phyloP scores from a whole-genome alignment of 495 filamentous ascomycete species.

The Amphirosellinia nigrospora region DNA sequence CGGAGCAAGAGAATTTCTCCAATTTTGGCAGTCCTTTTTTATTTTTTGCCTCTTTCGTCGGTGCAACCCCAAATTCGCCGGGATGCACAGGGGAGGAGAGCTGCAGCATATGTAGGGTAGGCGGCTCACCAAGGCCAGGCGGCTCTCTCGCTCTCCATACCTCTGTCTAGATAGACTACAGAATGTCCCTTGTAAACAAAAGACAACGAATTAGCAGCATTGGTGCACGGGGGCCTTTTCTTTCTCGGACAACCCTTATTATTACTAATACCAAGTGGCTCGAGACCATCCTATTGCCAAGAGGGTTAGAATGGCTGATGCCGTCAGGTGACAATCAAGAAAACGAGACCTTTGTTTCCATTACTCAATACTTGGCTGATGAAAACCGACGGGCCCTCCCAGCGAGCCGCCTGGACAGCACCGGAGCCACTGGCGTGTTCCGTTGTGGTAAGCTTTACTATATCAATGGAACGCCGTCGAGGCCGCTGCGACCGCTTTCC shows the following conservation, averaged over 20 bases:
- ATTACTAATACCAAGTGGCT: background rate
- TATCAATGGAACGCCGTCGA: constrained; percentile 21
- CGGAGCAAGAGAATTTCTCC: constrained; percentile 21
- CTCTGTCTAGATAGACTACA: background rate
- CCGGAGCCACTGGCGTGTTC: constrained; percentile 16
- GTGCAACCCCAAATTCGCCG: background rate
- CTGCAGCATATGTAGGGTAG: too few relatives aligned
- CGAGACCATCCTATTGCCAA: constrained; percentile 10
- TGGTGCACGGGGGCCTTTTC: background rate
- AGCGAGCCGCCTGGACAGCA: constrained; percentile 20
- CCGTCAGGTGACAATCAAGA: constrained; percentile 47
- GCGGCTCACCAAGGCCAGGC: too few relatives aligned
- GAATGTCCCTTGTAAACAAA: background rate
- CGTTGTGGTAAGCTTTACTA: constrained; percentile 28
- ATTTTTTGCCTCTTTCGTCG: constrained; percentile 20
- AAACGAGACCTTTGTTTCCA: constrained; percentile 42
- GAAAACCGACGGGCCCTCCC: constrained; percentile 27
- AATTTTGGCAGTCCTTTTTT: constrained; percentile 19
- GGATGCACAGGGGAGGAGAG: background rate
- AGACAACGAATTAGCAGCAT: background rate
- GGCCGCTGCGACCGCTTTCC: background rate
- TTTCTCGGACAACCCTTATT: background rate
- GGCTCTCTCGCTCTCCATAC: background rate
- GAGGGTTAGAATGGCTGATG: constrained; percentile 29
- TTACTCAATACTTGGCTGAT: constrained; percentile 47